Conservation (phyloP, 257 asterid genomes). For the Cinchona pubescens region DNA sequence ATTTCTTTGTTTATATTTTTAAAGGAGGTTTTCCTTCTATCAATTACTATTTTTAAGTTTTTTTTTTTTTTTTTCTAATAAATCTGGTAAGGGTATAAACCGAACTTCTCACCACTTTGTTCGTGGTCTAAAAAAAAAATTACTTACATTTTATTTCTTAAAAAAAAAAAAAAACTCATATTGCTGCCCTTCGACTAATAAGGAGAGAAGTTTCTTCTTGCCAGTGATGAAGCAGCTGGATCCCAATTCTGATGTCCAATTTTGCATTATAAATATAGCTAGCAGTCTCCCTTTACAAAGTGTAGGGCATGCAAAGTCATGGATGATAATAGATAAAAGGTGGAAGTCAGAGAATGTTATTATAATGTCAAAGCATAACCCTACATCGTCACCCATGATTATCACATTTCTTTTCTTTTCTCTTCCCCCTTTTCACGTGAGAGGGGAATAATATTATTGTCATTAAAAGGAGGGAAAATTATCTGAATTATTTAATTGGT, state of each 20-base stretch:
- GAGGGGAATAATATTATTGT: not conserved
- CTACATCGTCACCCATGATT: slow-evolving; percentile 8
- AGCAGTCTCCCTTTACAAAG: slow-evolving; percentile 24
- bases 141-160: too few relatives aligned
- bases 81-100: too few relatives aligned
- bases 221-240: slow-evolving; percentile 64
- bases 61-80: too few relatives aligned
- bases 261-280: slow-evolving; percentile 27
- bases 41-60: too few relatives aligned
- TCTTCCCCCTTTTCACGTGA: too few relatives aligned
- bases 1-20: too few relatives aligned
- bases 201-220: slow-evolving; percentile 20
- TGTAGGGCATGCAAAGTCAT: slow-evolving; percentile 22
- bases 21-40: too few relatives aligned
- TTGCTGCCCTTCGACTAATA: slow-evolving; percentile 14
- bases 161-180: slow-evolving; percentile 12
- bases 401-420: not conserved
- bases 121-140: too few relatives aligned
- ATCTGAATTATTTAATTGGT: not conserved
- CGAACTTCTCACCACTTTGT: too few relatives aligned
- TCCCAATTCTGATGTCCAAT: slow-evolving; percentile 52
- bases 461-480: not conserved
- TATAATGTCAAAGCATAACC: too few relatives aligned
- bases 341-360: too few relatives aligned
- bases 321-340: slow-evolving; percentile 11